Conservation (phyloP, 345 rosid genomes). For the Ricinus communis region DNA sequence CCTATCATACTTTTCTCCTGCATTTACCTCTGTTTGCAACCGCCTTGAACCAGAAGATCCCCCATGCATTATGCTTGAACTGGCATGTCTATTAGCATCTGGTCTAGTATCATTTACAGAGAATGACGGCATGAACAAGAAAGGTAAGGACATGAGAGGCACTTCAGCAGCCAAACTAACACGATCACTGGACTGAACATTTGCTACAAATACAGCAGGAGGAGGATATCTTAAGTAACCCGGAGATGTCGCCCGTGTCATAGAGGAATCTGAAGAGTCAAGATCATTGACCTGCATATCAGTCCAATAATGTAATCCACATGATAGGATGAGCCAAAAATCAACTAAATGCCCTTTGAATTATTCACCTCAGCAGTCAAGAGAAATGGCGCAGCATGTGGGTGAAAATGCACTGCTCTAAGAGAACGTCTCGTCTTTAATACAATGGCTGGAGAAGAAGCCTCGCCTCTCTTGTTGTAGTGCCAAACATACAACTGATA, state of each 20-base stretch:
- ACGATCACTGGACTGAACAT: constrained; percentile 45
- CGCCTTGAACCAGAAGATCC: constrained; percentile 50
- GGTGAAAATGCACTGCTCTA: constrained; percentile 80
- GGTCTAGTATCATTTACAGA: constrained; percentile 45
- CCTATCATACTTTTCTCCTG: constrained; percentile 36
- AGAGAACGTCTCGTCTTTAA: constrained; percentile 69
- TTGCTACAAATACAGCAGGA: constrained; percentile 57
- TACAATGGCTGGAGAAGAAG: constrained; percentile 56
- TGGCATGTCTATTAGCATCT: constrained; percentile 36
- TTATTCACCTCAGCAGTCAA: constrained; percentile 68
- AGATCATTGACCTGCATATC: constrained; percentile 77
- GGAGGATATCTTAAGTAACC: constrained; percentile 66
- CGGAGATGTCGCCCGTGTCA: constrained; percentile 63
- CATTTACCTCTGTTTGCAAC: constrained; percentile 37
- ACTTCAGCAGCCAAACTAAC: constrained; percentile 52
- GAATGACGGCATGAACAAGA: constrained; percentile 49
- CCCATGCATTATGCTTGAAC: constrained; percentile 40
- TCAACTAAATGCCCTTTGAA: constrained; percentile 17
- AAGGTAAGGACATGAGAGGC: constrained; percentile 53
- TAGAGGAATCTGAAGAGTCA: constrained; percentile 64
- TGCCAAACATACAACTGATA: constrained; percentile 70
- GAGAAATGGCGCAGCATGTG: constrained; percentile 70
- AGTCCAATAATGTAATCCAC: constrained; percentile 36
- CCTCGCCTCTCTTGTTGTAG: constrained; percentile 61
- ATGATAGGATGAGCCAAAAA: constrained; percentile 21